phyloP scores from a whole-genome alignment of 2,329 filamentous ascomycete genomes.

The Apiospora rasikravindrae region DNA sequence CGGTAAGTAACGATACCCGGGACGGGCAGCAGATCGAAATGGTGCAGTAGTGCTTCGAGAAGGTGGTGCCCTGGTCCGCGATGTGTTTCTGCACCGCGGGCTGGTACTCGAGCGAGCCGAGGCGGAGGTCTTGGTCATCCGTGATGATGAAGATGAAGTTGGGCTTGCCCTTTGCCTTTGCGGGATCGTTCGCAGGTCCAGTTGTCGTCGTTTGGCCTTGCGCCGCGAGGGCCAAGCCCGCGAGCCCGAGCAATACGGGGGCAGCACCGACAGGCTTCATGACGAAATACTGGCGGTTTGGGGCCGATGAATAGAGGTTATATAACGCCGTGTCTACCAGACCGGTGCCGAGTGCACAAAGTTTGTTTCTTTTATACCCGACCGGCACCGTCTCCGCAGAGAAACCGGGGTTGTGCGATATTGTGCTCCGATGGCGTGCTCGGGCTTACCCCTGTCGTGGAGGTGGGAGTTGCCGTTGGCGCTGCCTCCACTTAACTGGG shows the following conservation, averaged over 20 bases:
- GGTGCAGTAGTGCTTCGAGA: slow-evolving; percentile 62
- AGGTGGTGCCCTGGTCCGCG: slow-evolving; percentile 57
- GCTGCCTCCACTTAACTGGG: not conserved
- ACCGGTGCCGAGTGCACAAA: not conserved
- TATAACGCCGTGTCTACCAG: not conserved
- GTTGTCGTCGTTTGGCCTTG: not conserved
- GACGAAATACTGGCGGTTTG: not conserved
- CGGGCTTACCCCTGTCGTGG: not conserved
- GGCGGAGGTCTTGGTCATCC: slow-evolving; percentile 64
- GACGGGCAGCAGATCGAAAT: slow-evolving; percentile 63
- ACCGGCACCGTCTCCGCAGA: not conserved
- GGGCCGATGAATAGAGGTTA: not conserved
- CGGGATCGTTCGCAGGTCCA: not conserved
- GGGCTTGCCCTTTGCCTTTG: slow-evolving; percentile 30
- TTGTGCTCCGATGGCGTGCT: slow-evolving; percentile 15
- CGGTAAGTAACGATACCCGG: slow-evolving; percentile 62
- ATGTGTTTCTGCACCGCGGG: slow-evolving; percentile 57
- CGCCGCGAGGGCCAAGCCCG: not conserved
- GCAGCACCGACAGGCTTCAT: not conserved
- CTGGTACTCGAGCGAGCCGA: slow-evolving; percentile 61
- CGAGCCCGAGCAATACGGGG: not conserved
- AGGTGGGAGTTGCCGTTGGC: not conserved
- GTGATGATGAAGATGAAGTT: slow-evolving; percentile 67
- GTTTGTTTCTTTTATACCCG: not conserved
- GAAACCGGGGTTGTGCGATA: not conserved